Base-by-base conservation (phyloP, 2,329 filamentous ascomycete species). In the Cordyceps fumosorosea region DNA sequence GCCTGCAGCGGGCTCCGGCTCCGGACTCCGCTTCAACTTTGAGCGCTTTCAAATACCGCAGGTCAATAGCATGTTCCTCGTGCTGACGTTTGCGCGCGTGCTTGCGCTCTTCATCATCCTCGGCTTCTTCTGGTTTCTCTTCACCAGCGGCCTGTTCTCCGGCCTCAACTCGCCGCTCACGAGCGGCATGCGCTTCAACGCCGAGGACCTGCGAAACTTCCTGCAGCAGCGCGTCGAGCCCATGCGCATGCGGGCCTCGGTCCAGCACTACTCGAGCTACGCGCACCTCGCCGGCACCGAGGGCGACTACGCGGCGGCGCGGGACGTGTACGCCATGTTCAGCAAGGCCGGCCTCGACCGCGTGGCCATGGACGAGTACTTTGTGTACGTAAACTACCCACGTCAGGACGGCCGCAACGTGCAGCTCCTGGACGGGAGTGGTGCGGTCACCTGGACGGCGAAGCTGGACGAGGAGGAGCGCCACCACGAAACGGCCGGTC, bases 201-300 rank as follows among this genome's bases (percentile, higher is more conserved):
- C 93, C 2, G 91, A 96, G 69, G 88, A 86, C 65, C 85, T 98
- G 63, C 86, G 91, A 62, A 80, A 84, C 63, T 90, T 89, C 74
- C 83, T 96, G 29, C 86, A 95, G 73, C 80, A 81, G 55, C 86
- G 85, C 68, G 84, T 96, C 66, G 88, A 96, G 69, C 80, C 84
- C 60, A 80, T 81, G 63, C 81, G 82, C 56, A 89, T 95, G 72
- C 83, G 86, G 65, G 87, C 90, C 47, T 89, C 90, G 63, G 77
- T 96, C 64, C 79, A 84, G 69, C 89, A 93, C 70, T 86, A 93
- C 65, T 93, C 91, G 5, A 84, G 84, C 62, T 96, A 90, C 72
- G 90, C 95, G 65, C 95, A 98, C 74, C 82, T 98, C 65, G 95
- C 91, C 2, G 95, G 95, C n/a, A 96, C 92, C 3, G 89, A 96